Base-by-base conservation (phyloP, 495 filamentous ascomycete species). In the Neurospora africana region DNA sequence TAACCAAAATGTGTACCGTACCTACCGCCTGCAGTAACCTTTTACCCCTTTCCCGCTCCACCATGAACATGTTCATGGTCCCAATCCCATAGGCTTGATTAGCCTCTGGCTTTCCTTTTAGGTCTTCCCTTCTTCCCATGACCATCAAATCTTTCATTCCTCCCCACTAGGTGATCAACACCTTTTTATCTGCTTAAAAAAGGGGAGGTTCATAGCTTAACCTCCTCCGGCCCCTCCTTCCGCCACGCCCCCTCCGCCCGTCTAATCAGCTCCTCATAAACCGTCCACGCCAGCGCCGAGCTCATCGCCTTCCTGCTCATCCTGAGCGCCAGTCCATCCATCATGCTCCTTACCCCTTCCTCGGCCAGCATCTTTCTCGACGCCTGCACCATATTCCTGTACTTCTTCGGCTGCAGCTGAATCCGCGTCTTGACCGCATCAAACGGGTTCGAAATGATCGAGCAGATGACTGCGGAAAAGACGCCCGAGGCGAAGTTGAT, bases 341-440 rank as follows among this genome's bases (percentile, higher is more conserved):
- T 94, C 72, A 99, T 84, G 73, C 92, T 91, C 69, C 91, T 85
- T 21, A 91, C 76, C 0, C 94, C 94, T 72, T 98, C 95, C 76
- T 97, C 91, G 30, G 78, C 81, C 6, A 98, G 80, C 92, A 99
- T 96, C 72, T 89, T 80, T 74, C 82, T 84, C 30, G 86, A 87
- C 5, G 93, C 93, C 37, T 90, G 87, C 72, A 92, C 77, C 91
- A 97, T 93, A 76, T 98, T 98, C 38, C 87, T 84, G 76, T 99
- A 99, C 72, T 87, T 85, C 8, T 83, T 86, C 30, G 95, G 95
- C 83, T 94, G 89, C 21, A 99, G 86, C 84, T 99, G 95, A 72
- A 99, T 87, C 68, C 95, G 84, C 19, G 95, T 99, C 86, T 99
- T 99, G 79, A 98, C 88, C 5, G 93, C 92, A 82, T 99, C 95